Conservation (phyloP, 2,329 filamentous ascomycete species). For the Botrytis byssoidea region DNA sequence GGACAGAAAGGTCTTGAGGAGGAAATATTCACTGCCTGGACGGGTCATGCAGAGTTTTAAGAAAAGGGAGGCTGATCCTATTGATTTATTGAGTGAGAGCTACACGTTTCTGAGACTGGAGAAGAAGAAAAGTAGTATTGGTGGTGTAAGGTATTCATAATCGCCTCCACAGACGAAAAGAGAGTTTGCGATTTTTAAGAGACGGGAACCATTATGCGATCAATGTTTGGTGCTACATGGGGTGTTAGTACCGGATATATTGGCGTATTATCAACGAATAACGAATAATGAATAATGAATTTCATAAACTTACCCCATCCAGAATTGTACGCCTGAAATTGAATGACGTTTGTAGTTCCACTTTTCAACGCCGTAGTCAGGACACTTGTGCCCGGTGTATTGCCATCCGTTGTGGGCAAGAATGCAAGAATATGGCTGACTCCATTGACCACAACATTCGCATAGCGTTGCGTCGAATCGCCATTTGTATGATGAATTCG, state of each 20-base stretch:
- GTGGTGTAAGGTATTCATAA: not conserved
- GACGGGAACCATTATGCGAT: slow-evolving; percentile 54
- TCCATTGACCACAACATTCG: slow-evolving; percentile 56
- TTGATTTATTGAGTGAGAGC: slow-evolving; percentile 32
- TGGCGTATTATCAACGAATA: not conserved
- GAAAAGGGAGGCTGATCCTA: slow-evolving; percentile 17
- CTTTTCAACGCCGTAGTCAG: slow-evolving; percentile 49
- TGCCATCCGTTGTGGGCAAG: slow-evolving; percentile 48
- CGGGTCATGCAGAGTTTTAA: slow-evolving; percentile 29
- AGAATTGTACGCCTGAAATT: slow-evolving; percentile 44
- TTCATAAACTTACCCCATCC: slow-evolving; percentile 42
- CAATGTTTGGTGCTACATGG: slow-evolving; percentile 49
- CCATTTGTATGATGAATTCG: slow-evolving; percentile 57
- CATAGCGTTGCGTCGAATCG: slow-evolving; percentile 52
- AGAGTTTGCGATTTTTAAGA: slow-evolving; percentile 31
- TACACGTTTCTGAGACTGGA: slow-evolving; percentile 23
- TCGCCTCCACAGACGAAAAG: not conserved
- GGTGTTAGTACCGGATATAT: slow-evolving; percentile 20
- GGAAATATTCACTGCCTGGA: slow-evolving; percentile 28
- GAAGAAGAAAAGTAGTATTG: slow-evolving; percentile 14
- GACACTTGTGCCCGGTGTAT: slow-evolving; percentile 47
- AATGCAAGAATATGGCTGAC: slow-evolving; percentile 53
- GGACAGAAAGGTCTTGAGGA: slow-evolving; percentile 26
- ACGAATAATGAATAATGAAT: not conserved
- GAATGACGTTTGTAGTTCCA: slow-evolving; percentile 49